A percentile compares a stretch with the other conserved stretches of the same genome.
phyloP scores from a whole-genome alignment of 1,284 basidiomycete genomes.

The Mycena sp. region DNA sequence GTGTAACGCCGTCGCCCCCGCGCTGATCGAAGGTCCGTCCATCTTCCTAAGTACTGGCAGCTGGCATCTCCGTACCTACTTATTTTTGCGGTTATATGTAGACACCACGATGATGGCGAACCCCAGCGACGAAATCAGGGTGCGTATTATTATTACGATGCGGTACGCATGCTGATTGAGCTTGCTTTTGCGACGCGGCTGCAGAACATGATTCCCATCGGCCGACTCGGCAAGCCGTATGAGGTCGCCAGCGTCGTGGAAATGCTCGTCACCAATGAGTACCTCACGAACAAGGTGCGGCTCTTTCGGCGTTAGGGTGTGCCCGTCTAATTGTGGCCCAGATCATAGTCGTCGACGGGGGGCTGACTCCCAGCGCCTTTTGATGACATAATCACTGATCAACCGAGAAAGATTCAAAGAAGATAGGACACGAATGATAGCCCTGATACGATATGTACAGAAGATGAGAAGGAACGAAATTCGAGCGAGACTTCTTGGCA shows the following conservation, averaged over 20 bases:
- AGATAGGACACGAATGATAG: no score
- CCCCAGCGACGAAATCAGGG: conserved; percentile 46
- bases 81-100: conserved; percentile 25
- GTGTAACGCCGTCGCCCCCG: conserved; percentile 63
- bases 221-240: conserved; percentile 58
- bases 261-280: conserved; percentile 57
- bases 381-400: no score
- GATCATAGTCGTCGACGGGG: conserved; percentile 52
- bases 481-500: no score
- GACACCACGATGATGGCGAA: conserved; percentile 60
- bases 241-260: conserved; percentile 62
- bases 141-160: conserved; percentile 27
- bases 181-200: no score
- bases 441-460: no score
- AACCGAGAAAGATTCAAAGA: no score
- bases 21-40: conserved; percentile 56
- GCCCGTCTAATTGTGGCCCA: conserved; percentile 29
- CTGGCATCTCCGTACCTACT: no score
- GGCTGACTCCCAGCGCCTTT: conserved; percentile 40
- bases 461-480: no score
- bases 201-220: conserved; percentile 58
- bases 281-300: conserved; percentile 65
- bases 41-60: no score
- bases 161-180: no score
- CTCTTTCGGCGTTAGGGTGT: background rate